Conservation (phyloP, 441 rosid genomes). For the Pelargonium fulgidum region DNA sequence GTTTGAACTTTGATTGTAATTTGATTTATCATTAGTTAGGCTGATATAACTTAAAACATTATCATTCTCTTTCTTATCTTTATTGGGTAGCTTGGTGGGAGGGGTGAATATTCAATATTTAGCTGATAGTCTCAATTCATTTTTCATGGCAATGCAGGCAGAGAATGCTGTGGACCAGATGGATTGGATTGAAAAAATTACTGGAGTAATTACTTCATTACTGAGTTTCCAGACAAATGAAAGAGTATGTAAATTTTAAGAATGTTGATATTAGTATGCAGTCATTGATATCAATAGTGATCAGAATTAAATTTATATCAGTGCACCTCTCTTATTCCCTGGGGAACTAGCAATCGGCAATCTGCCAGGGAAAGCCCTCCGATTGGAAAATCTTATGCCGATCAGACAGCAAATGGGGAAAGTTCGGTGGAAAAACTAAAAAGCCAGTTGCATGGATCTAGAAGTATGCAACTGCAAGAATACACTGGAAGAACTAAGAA, state of each 20-base stretch:
- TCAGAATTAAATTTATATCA: constrained; percentile 36
- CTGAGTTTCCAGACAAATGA: constrained; percentile 95
- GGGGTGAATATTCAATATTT: neutral
- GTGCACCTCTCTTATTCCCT: constrained; percentile 69
- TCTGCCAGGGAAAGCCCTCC: constrained; percentile 97
- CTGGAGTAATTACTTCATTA: constrained; percentile 96
- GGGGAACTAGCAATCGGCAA: constrained; percentile 91
- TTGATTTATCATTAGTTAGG: neutral
- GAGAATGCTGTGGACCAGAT: constrained; percentile 96
- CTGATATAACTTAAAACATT: neutral
- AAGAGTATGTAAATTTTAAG: constrained; percentile 41
- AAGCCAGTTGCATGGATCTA: constrained; percentile 50
- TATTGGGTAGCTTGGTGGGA: neutral
- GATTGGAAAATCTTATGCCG: constrained; percentile 88
- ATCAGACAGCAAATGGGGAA: constrained; percentile 70
- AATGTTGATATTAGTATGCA: constrained; percentile 12
- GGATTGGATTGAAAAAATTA: constrained; percentile 99
- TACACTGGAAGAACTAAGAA: constrained; percentile 62
- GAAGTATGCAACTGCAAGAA: constrained; percentile 47
- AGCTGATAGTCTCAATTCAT: constrained; percentile 28
- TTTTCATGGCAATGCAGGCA: constrained; percentile 89
- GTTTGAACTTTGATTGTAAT: constrained; percentile 3
- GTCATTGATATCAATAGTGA: constrained; percentile 13
- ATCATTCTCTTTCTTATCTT: neutral
- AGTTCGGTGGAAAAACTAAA: constrained; percentile 20